These are phyloP conservation scores for Isoetes taiwanensis DNA, from an alignment of 75 land plant species.

Conservation along the genomic window DNA sequence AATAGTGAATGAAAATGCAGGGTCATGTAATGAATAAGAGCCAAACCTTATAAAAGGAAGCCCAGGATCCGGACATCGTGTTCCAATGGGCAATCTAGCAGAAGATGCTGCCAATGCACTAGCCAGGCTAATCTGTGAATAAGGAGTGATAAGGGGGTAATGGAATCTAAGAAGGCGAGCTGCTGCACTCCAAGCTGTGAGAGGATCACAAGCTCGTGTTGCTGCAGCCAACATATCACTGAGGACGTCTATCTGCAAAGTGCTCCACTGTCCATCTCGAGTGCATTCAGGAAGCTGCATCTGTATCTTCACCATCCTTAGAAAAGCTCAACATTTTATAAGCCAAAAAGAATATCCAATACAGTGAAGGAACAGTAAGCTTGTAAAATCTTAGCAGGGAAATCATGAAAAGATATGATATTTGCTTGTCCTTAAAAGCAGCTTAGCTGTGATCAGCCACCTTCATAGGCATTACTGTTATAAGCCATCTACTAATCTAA, in stretches of 20 bases:
- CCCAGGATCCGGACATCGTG: constrained; percentile 79
- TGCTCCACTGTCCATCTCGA: constrained; percentile 87
- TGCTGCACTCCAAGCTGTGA: constrained; percentile 98
- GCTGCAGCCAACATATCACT: constrained; percentile 81
- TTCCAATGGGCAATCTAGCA: constrained; percentile 69
- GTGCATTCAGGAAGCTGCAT: constrained; percentile 36
- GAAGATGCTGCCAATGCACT: constrained; percentile 72
- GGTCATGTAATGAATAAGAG: too few relatives aligned
- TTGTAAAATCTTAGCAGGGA: not conserved
- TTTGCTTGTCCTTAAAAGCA: too few relatives aligned
- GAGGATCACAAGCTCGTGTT: constrained; percentile 81
- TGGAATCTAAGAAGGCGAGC: constrained; percentile 74
- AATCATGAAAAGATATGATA: not conserved
- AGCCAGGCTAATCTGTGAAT: constrained; percentile 73
- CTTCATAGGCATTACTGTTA: too few relatives aligned
- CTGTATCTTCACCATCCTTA: constrained; percentile 37
- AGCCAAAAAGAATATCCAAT: too few relatives aligned
- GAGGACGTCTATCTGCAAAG: constrained; percentile 85
- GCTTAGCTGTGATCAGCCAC: too few relatives aligned
- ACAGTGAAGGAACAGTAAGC: too few relatives aligned
- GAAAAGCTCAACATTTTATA: too few relatives aligned
- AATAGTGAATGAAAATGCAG: too few relatives aligned
- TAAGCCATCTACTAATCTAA: not conserved
- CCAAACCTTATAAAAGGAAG: constrained; percentile 77
- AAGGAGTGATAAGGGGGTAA: constrained; percentile 89